Evolutionary conservation across 2,329 filamentous ascomycete species (phyloP).

Genomic region (Orbilia ellipsospora): DNA sequence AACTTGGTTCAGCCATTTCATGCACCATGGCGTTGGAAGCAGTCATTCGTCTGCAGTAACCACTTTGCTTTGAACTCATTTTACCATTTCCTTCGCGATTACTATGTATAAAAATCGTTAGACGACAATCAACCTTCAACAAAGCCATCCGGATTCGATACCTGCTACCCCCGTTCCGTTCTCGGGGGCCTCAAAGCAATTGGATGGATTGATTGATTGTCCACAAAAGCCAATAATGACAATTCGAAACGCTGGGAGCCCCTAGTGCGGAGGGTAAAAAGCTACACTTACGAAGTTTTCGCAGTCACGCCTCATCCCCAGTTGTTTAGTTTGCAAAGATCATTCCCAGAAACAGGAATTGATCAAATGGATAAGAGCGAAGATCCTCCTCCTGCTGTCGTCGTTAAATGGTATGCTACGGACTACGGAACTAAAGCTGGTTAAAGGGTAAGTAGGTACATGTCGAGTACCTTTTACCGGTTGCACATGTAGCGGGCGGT

Average conservation of each 20-base stretch:
- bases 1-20: no score
- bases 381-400: conserved; percentile 30
- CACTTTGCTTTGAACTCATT: no score
- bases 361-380: conserved; percentile 51
- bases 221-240: conserved; percentile 32
- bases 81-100: no score
- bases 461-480: conserved; percentile 21
- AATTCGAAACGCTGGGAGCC: conserved; percentile 54
- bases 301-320: conserved; percentile 38
- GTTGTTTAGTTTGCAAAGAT: conserved; percentile 45
- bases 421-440: no score
- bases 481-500: conserved; percentile 26
- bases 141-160: no score
- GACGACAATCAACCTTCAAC: no score
- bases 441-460: conserved; percentile 11
- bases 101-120: no score
- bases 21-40: conserved; percentile 1
- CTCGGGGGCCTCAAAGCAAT: no score
- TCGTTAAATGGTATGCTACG: no score
- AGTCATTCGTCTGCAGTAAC: no score
- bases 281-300: conserved; percentile 10
- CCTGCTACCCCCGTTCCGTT: no score
- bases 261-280: conserved; percentile 15
- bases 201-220: conserved; percentile 8
- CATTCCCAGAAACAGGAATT: conserved; percentile 48